Conservation (phyloP, 352 stramenopile genomes). For the Phytopythium sindhum region DNA sequence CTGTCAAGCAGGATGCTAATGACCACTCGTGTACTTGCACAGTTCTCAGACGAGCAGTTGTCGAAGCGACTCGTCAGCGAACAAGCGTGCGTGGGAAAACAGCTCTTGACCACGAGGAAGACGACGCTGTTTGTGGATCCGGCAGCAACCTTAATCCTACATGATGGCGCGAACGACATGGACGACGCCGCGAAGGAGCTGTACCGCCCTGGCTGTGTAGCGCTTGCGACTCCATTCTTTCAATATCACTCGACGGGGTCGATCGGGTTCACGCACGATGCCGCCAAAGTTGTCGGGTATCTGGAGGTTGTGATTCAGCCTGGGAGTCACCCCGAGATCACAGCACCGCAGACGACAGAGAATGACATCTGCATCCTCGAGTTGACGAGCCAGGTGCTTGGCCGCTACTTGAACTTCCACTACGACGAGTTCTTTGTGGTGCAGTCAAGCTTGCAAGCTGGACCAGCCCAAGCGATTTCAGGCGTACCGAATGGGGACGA, state of each 20-base stretch:
- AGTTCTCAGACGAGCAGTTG: slow-evolving; percentile 64
- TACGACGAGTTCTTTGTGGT: slow-evolving; percentile 67
- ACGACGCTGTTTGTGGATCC: slow-evolving; percentile 25
- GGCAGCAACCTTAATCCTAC: slow-evolving; percentile 6
- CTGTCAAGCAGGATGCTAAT: neutral
- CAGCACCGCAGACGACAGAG: slow-evolving; percentile 20
- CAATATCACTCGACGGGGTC: slow-evolving; percentile 33
- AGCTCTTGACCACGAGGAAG: slow-evolving; percentile 26
- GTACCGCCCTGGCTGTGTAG: slow-evolving; percentile 35
- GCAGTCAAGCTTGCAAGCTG: slow-evolving; percentile 9
- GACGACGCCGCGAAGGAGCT: slow-evolving; percentile 27
- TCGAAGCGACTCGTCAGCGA: slow-evolving; percentile 35
- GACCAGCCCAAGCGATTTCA: neutral
- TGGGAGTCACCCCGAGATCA: slow-evolving; percentile 7
- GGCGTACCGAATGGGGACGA: neutral
- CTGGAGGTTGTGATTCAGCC: slow-evolving; percentile 57
- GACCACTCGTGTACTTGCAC: neutral
- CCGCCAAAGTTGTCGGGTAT: slow-evolving; percentile 45
- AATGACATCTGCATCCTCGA: slow-evolving; percentile 75
- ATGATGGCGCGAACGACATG: slow-evolving; percentile 17
- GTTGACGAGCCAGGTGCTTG: slow-evolving; percentile 55
- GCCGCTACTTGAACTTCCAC: slow-evolving; percentile 73
- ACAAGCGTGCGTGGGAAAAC: slow-evolving; percentile 24
- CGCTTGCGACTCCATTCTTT: slow-evolving; percentile 43
- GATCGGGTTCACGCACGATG: slow-evolving; percentile 16